Evolutionary conservation across 306 rosid genomes (phyloP).

Genomic region (Cicer cuneatum): DNA sequence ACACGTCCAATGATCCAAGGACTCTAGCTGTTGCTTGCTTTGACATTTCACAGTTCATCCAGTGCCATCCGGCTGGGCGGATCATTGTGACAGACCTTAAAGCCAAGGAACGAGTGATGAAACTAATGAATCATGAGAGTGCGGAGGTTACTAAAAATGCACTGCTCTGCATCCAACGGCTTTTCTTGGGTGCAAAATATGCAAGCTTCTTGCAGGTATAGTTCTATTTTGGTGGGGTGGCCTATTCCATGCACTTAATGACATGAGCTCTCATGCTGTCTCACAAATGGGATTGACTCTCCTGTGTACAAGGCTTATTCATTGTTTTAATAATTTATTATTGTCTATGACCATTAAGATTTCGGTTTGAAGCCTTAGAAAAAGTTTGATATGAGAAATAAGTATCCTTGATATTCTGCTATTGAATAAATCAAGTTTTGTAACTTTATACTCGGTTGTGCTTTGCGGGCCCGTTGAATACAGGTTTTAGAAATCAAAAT

Average conservation of each 20-base stretch:
- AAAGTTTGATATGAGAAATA: conserved; percentile 49
- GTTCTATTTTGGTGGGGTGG: conserved; percentile 38
- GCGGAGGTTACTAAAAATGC: conserved; percentile 97
- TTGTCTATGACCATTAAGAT: conserved; percentile 32
- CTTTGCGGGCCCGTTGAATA: conserved; percentile 15
- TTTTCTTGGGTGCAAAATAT: conserved; percentile 92
- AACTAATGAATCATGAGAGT: conserved; percentile 88
- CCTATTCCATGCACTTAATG: conserved; percentile 16
- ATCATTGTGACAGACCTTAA: conserved; percentile 89
- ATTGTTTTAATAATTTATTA: conserved; percentile 52
- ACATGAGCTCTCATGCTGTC: conserved; percentile 30
- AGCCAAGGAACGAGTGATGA: conserved; percentile 97
- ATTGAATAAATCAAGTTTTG: conserved; percentile 51
- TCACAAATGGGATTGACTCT: conserved; percentile 14
- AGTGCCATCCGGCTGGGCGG: conserved; percentile 84
- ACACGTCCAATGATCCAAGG: conserved; percentile 82
- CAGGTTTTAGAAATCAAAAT: conserved; percentile 21
- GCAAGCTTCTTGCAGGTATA: conserved; percentile 96
- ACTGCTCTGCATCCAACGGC: conserved; percentile 94
- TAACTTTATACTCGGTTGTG: conserved; percentile 38
- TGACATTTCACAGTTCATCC: conserved; percentile 92
- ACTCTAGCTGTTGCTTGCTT: conserved; percentile 90
- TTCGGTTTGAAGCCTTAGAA: conserved; percentile 42
- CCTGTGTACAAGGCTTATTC: conserved; percentile 47
- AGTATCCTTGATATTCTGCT: conserved; percentile 42